Percentiles rank a stretch among this genome's conserved stretches.
These are phyloP conservation scores for Begonia masoniana DNA, from an alignment of 306 rosid genomes.

Conservation along the genomic window DNA sequence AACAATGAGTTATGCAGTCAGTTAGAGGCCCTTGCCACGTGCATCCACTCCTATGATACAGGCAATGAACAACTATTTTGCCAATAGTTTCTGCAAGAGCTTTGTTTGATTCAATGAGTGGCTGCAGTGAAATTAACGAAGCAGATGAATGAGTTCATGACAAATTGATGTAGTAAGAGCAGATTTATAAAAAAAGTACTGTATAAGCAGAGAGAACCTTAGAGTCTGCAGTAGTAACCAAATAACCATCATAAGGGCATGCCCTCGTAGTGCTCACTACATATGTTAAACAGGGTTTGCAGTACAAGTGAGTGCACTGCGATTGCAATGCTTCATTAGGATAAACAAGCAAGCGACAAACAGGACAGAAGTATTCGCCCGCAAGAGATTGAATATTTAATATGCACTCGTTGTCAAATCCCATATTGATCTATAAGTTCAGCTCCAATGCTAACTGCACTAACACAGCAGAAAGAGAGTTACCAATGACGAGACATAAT, in stretches of 20 bases:
- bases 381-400: slow-evolving; percentile 91
- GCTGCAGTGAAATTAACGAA: slow-evolving; percentile 36
- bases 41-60: slow-evolving; percentile 91
- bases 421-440: slow-evolving; percentile 36
- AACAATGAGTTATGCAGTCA: slow-evolving; percentile 73
- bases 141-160: too few species aligned
- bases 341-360: slow-evolving; percentile 84
- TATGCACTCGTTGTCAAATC: slow-evolving; percentile 95
- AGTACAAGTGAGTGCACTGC: slow-evolving; percentile 90
- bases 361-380: slow-evolving; percentile 96
- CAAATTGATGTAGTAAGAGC: not conserved
- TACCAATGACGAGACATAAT: too few species aligned
- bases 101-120: slow-evolving; percentile 63
- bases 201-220: slow-evolving; percentile 36
- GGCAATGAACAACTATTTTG: slow-evolving; percentile 84
- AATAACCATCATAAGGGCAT: slow-evolving; percentile 95
- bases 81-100: slow-evolving; percentile 82
- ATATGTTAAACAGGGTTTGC: slow-evolving; percentile 86
- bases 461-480: slow-evolving; percentile 5
- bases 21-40: slow-evolving; percentile 87
- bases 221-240: slow-evolving; percentile 85
- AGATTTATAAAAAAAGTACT: not conserved
- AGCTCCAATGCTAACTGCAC: slow-evolving; percentile 31
- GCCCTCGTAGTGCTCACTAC: slow-evolving; percentile 71
- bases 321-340: slow-evolving; percentile 91